Evolutionary conservation across 108 stramenopile genomes (phyloP), one percentile per base, ranked within the genome.

Genomic region (Fragilaria crotonensis): DNA sequence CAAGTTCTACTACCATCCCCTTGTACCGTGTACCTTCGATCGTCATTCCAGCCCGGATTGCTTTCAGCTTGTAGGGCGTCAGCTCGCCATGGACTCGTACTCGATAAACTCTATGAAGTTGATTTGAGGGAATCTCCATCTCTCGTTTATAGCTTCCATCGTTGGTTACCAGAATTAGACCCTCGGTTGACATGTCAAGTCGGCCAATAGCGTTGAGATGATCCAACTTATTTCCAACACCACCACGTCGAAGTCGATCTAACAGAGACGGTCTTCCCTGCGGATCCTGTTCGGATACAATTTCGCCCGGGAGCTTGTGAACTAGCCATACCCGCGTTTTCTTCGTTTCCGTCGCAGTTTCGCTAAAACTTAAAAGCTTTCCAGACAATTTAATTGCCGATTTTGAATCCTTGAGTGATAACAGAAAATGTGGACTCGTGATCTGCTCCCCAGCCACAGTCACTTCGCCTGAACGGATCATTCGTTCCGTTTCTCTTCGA

Each of bases 121-220:
- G 50, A 54, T 78, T 73, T n/a, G 32, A 49, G 23, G 88, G 88
- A 33, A 87, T 59, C 65, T 90, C 89, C 71, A 90, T 67, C 44
- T 78, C 64, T 45, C 85, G 60, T 7, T 83, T 81, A 48, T 84
- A 90, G 5, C 64, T 55, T 22, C 85, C 85, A 59, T 84, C 76
- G 62, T 87, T 87, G 26, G 90, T 87, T 18, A 91, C 60, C 20
- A 91, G 59, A 45, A 87, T 76, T 11, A 91, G 62, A 22, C 90
- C 90, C 68, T 87, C 85, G 9, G 90, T 85, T 50, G 73, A 74
- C 69, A 87, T 85, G 57, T 91, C 90, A 14, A 91, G 57, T 47
- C 85, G 60, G 25, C 89, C 85, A 46, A 91, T 75, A 25, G 84
- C 78, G n/a, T 85, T 91, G 11, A 87, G 59, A 70, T 85, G 87